Base-by-base conservation (phyloP, 1,284 basidiomycete species). In the Afroboletus lepidellus region DNA sequence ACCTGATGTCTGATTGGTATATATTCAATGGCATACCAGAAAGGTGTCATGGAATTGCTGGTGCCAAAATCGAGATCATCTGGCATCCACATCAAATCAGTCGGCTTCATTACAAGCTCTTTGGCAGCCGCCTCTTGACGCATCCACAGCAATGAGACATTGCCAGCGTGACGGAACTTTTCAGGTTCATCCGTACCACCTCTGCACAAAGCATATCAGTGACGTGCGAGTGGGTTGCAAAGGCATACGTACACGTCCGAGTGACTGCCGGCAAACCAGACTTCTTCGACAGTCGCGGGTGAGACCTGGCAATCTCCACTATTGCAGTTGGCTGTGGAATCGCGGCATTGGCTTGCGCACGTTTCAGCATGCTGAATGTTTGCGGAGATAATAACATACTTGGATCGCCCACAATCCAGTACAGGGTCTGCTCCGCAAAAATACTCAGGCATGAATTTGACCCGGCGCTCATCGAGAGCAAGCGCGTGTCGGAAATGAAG, bases 211-310 rank as follows among this genome's bases (percentile, higher is more conserved):
- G 18, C 23, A 27, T n/a, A n/a, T n/a, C n/a, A n/a, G n/a, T n/a
- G n/a, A n/a, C n/a, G n/a, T n/a, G n/a, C n/a, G n/a, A n/a, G n/a
- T n/a, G n/a, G n/a, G n/a, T n/a, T n/a, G n/a, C n/a, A n/a, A n/a
- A n/a, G n/a, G n/a, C n/a, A n/a, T n/a, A 33, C 51, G 25, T 51
- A 52, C 51, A 52, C 51, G 21, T 52, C 51, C 20, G 51, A 52
- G 23, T 52, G 51, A 8, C 9, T 27, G 23, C 51, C 51, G 21
- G 51, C 47, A 43, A 52, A 52, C 51, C 51, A 52, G 5, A 52
- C 51, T 33, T 52, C 51, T 20, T 52, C 51, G n/a, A 52, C 51
- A 32, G 50, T 23, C 6, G 29, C 46, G 3, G 16, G 8, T 34
- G n/a, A n/a, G n/a, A n/a, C n/a, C n/a, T n/a, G n/a, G n/a, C n/a